These are phyloP conservation scores for Trichosporon ovoides DNA, from an alignment of 1,284 basidiomycete species.

Conservation along the genomic window DNA sequence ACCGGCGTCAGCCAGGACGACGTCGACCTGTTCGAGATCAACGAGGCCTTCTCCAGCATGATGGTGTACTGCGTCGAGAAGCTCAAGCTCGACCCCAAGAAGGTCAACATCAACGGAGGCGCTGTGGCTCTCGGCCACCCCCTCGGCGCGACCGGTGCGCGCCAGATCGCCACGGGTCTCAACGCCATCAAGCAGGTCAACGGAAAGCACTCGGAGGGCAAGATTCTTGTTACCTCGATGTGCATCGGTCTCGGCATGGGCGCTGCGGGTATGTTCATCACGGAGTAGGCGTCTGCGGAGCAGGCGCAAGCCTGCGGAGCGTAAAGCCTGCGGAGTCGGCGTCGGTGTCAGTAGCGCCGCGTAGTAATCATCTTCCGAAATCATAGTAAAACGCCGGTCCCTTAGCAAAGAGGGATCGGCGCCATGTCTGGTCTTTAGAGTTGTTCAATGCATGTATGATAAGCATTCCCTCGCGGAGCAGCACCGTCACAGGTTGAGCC, in stretches of 20 bases:
- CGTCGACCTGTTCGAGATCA: slow-evolving; percentile 79
- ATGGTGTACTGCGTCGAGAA: slow-evolving; percentile 68
- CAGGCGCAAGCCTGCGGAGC: too few species aligned
- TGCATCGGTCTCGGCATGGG: slow-evolving; percentile 92
- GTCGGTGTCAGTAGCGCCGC: too few species aligned
- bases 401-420: too few species aligned
- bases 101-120: slow-evolving; percentile 85
- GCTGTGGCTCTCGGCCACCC: slow-evolving; percentile 73
- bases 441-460: too few species aligned
- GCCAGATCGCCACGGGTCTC: slow-evolving; percentile 82
- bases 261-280: slow-evolving; percentile 52
- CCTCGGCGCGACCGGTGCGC: slow-evolving; percentile 74
- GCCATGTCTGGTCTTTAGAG: too few species aligned
- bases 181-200: slow-evolving; percentile 57
- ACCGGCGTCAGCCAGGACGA: slow-evolving; percentile 64
- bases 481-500: too few species aligned
- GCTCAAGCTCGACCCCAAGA: slow-evolving; percentile 65
- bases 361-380: too few species aligned
- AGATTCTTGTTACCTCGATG: slow-evolving; percentile 90
- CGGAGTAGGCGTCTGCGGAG: too few species aligned
- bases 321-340: too few species aligned
- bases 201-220: slow-evolving; percentile 61
- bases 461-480: too few species aligned
- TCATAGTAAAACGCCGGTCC: too few species aligned
- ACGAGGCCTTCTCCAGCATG: slow-evolving; percentile 82